Conservation (phyloP, 2,329 filamentous ascomycete species). For the Phyllosticta citribraziliensis region DNA sequence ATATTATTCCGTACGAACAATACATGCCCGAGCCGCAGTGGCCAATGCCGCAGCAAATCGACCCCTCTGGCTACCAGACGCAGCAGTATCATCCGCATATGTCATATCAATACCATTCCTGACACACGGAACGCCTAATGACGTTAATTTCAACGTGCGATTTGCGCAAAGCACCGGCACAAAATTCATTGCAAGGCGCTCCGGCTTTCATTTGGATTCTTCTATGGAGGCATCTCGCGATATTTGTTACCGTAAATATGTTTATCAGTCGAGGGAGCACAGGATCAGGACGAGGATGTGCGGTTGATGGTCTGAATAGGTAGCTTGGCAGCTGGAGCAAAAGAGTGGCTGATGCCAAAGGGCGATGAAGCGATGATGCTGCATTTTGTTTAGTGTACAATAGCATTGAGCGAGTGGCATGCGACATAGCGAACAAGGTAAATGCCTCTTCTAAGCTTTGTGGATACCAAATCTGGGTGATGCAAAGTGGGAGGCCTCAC, state of each 20-base stretch:
- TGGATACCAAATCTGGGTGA: too few relatives aligned
- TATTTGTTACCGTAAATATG: neutral
- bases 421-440: too few relatives aligned
- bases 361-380: too few relatives aligned
- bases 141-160: neutral
- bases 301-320: too few relatives aligned
- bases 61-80: neutral
- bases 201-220: neutral
- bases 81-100: neutral
- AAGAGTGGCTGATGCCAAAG: too few relatives aligned
- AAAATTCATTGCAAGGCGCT: neutral
- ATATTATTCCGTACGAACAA: constrained; percentile 3
- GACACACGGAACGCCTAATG: neutral
- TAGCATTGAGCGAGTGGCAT: neutral
- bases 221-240: neutral
- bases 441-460: too few relatives aligned
- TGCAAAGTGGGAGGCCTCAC: too few relatives aligned
- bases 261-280: too few relatives aligned
- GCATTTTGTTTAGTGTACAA: neutral
- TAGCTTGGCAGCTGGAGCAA: too few relatives aligned
- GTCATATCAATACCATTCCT: constrained; percentile 1
- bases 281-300: too few relatives aligned
- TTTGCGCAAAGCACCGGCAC: constrained; percentile 27
- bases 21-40: constrained; percentile 6
- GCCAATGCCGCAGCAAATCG: neutral